These are phyloP conservation scores for Eucalyptus brandiana DNA, from an alignment of 345 rosid genomes.

Conservation along the genomic window DNA sequence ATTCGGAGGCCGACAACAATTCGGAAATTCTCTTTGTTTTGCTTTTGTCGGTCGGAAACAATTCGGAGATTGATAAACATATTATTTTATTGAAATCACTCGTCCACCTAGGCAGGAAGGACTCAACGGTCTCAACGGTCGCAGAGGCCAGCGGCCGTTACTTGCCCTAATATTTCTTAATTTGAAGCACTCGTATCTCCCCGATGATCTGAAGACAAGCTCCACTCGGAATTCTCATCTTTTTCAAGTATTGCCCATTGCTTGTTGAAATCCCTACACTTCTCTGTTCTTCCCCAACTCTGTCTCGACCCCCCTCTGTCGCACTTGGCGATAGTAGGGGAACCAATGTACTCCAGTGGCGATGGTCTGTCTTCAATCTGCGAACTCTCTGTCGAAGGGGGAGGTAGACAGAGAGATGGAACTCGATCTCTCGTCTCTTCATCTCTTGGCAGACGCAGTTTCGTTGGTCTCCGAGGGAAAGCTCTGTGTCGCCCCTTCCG, in stretches of 20 bases:
- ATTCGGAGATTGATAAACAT: neutral
- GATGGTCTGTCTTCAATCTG: neutral
- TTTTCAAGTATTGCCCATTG: neutral
- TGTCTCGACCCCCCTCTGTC: neutral
- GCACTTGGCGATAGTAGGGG: neutral
- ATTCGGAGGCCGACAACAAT: neutral
- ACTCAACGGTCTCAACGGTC: neutral
- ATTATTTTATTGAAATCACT: neutral
- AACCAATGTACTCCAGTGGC: neutral
- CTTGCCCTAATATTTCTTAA: neutral
- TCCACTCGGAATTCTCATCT: neutral
- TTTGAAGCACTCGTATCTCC: neutral
- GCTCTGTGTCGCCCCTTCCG: neutral
- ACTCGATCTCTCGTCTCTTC: neutral
- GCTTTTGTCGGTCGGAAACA: no score
- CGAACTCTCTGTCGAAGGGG: neutral
- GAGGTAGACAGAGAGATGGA: neutral
- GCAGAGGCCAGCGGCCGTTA: neutral
- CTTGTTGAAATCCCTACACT: neutral
- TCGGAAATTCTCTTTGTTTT: neutral
- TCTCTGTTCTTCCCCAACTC: neutral
- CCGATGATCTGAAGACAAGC: neutral
- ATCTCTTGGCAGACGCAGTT: neutral
- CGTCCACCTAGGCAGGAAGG: neutral
- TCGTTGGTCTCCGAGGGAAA: neutral